Conservation (phyloP, 768 basidiomycete genomes). For the Leccinum truebloodii region DNA sequence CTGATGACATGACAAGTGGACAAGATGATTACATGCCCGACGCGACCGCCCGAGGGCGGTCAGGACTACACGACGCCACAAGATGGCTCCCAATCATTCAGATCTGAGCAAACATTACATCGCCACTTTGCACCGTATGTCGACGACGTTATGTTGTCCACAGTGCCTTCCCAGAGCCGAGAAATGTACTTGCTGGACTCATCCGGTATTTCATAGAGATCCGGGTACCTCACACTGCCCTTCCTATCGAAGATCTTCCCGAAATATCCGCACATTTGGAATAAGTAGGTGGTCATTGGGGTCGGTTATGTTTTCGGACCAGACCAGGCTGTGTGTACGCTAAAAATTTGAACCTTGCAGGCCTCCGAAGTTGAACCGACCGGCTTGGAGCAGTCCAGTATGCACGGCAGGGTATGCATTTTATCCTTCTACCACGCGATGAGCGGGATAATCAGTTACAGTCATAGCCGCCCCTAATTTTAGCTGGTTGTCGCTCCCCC, state of each 20-base stretch:
- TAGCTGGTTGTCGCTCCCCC: background rate
- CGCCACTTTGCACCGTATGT: slow-evolving; percentile 5
- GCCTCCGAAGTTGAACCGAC: background rate
- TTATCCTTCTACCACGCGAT: background rate
- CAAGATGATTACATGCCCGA: background rate
- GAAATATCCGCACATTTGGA: background rate
- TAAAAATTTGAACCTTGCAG: slow-evolving; percentile 1
- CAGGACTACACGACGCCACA: background rate
- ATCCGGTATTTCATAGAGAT: slow-evolving; percentile 4
- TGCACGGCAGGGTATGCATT: background rate
- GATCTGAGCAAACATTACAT: background rate
- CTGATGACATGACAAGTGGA: slow-evolving; percentile 10
- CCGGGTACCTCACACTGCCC: slow-evolving; percentile 5
- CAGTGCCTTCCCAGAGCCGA: slow-evolving; percentile 8
- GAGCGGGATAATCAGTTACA: background rate
- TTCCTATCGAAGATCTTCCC: slow-evolving; percentile 5
- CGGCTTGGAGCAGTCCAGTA: background rate
- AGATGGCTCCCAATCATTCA: background rate
- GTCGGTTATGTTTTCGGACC: background rate
- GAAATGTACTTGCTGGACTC: background rate
- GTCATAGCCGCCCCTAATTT: slow-evolving; percentile 1
- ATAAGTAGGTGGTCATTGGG: background rate
- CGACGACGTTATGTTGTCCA: background rate
- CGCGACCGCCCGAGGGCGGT: background rate
- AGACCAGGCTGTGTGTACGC: background rate